phyloP scores from a whole-genome alignment of 257 asterid genomes.

The Penstemon eatonii region DNA sequence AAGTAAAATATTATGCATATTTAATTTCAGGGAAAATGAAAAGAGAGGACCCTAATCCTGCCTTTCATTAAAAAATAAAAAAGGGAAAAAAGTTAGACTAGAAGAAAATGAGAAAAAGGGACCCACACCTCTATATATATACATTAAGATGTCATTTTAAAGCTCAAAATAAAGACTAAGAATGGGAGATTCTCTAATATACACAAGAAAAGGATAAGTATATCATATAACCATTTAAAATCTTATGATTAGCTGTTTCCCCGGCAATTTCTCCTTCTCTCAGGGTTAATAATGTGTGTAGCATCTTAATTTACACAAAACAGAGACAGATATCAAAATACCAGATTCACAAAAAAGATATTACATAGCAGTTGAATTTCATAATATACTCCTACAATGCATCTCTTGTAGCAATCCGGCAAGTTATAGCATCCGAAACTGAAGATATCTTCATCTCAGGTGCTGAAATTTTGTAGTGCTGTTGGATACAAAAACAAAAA shows the following conservation, averaged over 20 bases:
- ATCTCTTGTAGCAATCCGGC: slow-evolving; percentile 89
- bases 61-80: too few relatives aligned
- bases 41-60: too few relatives aligned
- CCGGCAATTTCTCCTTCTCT: background rate
- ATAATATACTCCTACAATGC: slow-evolving; percentile 48
- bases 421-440: slow-evolving; percentile 68
- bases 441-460: slow-evolving; percentile 77
- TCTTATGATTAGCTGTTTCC: background rate
- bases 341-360: slow-evolving; percentile 10
- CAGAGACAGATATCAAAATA: background rate
- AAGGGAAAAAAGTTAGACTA: too few relatives aligned
- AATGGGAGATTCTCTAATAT: too few relatives aligned
- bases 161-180: too few relatives aligned
- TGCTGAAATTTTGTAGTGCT: slow-evolving; percentile 83
- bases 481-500: slow-evolving; percentile 25
- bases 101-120: too few relatives aligned
- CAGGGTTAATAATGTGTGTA: background rate
- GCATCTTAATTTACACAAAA: slow-evolving; percentile 9
- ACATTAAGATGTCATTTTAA: too few relatives aligned
- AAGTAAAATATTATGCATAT: too few relatives aligned
- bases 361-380: slow-evolving; percentile 7
- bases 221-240: background rate
- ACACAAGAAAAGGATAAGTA: too few relatives aligned
- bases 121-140: too few relatives aligned
- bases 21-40: too few relatives aligned